These are phyloP conservation scores for Orbilia blumenaviensis DNA, from an alignment of 2,329 filamentous ascomycete genomes.

Conservation along the genomic window DNA sequence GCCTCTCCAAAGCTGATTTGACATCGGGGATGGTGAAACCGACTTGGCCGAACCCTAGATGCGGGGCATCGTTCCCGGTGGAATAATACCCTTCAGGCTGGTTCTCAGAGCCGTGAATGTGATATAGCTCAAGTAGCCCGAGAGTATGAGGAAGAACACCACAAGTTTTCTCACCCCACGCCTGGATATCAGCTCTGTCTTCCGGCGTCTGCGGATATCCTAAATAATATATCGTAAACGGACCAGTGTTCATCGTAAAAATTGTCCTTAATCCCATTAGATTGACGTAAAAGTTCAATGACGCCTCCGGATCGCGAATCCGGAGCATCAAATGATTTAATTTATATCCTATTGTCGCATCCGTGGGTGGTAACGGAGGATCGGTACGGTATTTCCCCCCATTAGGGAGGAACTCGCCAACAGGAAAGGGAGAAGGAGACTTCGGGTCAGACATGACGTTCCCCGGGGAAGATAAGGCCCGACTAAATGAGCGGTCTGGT, in stretches of 20 bases:
- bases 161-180: slow-evolving; percentile 30
- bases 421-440: slow-evolving; percentile 5
- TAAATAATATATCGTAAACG: slow-evolving; percentile 60
- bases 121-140: slow-evolving; percentile 59
- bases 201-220: slow-evolving; percentile 54
- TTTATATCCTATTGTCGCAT: slow-evolving; percentile 28
- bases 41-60: slow-evolving; percentile 60
- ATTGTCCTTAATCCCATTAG: slow-evolving; percentile 59
- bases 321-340: slow-evolving; percentile 60
- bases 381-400: slow-evolving; percentile 10
- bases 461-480: too few species aligned
- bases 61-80: slow-evolving; percentile 58
- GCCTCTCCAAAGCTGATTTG: slow-evolving; percentile 54
- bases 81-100: slow-evolving; percentile 54
- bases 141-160: slow-evolving; percentile 34
- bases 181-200: slow-evolving; percentile 22
- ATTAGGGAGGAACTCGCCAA: slow-evolving; percentile 32
- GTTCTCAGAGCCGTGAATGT: slow-evolving; percentile 58
- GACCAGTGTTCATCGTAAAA: slow-evolving; percentile 60
- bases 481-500: too few species aligned
- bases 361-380: slow-evolving; percentile 4
- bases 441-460: neutral
- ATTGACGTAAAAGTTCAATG: slow-evolving; percentile 59
- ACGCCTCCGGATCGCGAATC: slow-evolving; percentile 58
- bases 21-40: slow-evolving; percentile 60